These are phyloP conservation scores for Xylaria cubensis DNA, from an alignment of 495 filamentous ascomycete species.

Conservation along the genomic window DNA sequence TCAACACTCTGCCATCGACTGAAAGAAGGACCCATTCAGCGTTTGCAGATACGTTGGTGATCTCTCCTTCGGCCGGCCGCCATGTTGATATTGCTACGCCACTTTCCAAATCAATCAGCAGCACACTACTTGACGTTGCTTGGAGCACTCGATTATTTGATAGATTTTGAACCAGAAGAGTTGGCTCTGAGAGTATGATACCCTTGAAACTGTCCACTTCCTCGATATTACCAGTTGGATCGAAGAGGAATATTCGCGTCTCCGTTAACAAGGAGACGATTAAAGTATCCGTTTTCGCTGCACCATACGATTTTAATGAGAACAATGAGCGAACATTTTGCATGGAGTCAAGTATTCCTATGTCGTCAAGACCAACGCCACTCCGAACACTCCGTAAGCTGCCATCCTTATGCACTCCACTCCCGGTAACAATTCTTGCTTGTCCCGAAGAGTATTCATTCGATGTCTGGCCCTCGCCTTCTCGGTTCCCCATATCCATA, in stretches of 20 bases:
- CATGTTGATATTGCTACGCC: constrained; percentile 73
- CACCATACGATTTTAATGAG: constrained; percentile 56
- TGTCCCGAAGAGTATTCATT: constrained; percentile 95
- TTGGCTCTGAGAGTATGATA: constrained; percentile 71
- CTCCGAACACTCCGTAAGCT: constrained; percentile 87
- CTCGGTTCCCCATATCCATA: constrained; percentile 90
- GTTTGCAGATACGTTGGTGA: constrained; percentile 82
- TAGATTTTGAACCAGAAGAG: constrained; percentile 73
- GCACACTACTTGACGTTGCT: constrained; percentile 69
- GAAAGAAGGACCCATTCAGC: constrained; percentile 72
- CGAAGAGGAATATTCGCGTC: constrained; percentile 83
- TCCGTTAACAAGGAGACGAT: constrained; percentile 83
- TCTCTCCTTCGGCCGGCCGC: constrained; percentile 64
- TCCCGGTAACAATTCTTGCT: constrained; percentile 90
- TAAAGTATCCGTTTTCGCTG: constrained; percentile 67
- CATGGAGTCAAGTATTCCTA: constrained; percentile 79
- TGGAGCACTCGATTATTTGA: constrained; percentile 72
- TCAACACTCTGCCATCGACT: constrained; percentile 69
- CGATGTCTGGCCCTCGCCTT: constrained; percentile 70
- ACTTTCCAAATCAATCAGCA: constrained; percentile 71
- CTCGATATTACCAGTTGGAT: constrained; percentile 77
- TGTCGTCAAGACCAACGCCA: constrained; percentile 90
- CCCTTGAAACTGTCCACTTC: constrained; percentile 78
- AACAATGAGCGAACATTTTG: constrained; percentile 72
- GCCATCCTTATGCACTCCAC: constrained; percentile 85